Evolutionary conservation across 108 stramenopile genomes (phyloP).

Genomic region (Aurantiochytrium sp.): DNA sequence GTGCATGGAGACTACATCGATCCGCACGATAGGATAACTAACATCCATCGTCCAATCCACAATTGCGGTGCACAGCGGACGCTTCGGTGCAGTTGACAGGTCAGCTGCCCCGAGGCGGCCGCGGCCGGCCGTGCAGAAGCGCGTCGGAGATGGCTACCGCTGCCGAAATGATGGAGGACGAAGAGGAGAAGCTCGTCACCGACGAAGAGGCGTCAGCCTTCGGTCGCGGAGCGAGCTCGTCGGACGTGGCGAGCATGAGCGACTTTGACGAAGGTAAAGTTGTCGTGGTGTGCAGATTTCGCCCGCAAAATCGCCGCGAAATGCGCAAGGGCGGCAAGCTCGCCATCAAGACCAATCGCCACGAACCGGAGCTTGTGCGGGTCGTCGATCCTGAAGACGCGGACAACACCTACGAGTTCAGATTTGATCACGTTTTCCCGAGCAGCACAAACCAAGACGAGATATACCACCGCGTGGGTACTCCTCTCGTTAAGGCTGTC

Average conservation of each 20-base stretch:
- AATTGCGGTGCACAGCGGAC: too few species aligned
- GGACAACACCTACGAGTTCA: conserved; percentile 1
- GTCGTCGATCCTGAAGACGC: background rate
- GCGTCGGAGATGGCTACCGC: too few species aligned
- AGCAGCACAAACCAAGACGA: conserved; percentile 10
- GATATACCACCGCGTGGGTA: conserved; percentile 16
- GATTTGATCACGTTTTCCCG: conserved; percentile 25
- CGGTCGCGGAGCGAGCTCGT: too few species aligned
- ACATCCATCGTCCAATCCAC: too few species aligned
- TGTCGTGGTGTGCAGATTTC: background rate
- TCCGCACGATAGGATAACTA: too few species aligned
- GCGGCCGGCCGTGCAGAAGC: too few species aligned
- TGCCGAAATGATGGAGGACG: too few species aligned
- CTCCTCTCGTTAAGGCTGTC: conserved; percentile 17
- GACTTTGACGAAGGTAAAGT: background rate
- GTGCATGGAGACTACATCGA: too few species aligned
- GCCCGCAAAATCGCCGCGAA: background rate
- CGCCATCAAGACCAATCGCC: background rate
- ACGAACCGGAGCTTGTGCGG: background rate
- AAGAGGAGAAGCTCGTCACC: too few species aligned
- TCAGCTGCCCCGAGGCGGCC: too few species aligned
- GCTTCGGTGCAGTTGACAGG: too few species aligned
- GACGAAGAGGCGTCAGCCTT: too few species aligned
- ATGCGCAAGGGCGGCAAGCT: background rate
- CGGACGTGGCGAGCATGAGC: background rate